A percentile compares a stretch with the other conserved stretches of the same genome.
Evolutionary conservation across 441 rosid genomes (phyloP).

Genomic region (Aleurites moluccanus): DNA sequence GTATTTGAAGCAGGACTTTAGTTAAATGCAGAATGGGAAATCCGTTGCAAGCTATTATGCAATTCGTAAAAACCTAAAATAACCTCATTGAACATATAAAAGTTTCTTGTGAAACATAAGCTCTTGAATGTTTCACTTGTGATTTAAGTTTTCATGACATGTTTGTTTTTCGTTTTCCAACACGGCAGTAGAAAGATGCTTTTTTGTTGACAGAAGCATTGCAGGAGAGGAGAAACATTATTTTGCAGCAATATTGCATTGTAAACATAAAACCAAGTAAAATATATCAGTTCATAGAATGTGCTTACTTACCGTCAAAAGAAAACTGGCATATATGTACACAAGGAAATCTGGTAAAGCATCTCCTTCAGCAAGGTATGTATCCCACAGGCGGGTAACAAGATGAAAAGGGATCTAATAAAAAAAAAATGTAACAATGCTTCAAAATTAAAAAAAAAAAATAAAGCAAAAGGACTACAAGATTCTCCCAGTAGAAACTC

Average conservation of each 20-base stretch:
- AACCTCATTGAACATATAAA: neutral
- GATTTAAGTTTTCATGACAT: neutral
- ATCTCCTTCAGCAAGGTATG: slow-evolving; percentile 98
- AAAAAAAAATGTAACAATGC: slow-evolving; percentile 26
- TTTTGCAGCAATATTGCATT: neutral
- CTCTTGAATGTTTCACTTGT: neutral
- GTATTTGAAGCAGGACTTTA: neutral
- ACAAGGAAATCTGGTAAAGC: slow-evolving; percentile 97
- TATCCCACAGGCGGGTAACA: slow-evolving; percentile 94
- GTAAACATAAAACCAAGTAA: neutral
- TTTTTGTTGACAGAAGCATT: neutral
- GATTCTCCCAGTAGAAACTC: neutral
- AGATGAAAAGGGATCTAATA: slow-evolving; percentile 82
- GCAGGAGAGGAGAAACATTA: neutral
- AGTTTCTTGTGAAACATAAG: neutral
- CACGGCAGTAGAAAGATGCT: neutral
- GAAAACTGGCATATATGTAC: slow-evolving; percentile 94
- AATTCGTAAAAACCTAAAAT: neutral
- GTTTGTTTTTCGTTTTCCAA: neutral
- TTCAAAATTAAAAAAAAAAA: slow-evolving; percentile 8
- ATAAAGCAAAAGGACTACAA: neutral
- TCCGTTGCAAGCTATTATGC: neutral
- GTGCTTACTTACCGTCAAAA: slow-evolving; percentile 66
- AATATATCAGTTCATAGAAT: slow-evolving; percentile 3
- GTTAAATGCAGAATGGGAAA: neutral